Evolutionary conservation across 2,329 filamentous ascomycete genomes (phyloP), one percentile per base, ranked within the genome.

Genomic region (Trichocomaceae sp.): DNA sequence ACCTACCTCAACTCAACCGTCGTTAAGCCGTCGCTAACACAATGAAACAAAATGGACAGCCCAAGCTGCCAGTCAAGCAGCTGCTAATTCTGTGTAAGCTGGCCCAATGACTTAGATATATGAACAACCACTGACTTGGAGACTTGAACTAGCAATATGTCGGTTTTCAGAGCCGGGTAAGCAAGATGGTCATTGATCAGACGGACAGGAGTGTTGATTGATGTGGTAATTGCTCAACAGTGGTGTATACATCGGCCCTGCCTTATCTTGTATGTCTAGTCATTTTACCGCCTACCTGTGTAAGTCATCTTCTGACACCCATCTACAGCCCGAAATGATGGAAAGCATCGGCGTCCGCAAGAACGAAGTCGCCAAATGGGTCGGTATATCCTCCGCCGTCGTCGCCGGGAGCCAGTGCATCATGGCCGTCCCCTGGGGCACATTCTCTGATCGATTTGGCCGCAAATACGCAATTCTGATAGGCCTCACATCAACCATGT

Each of bases 391-490:
- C 5, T 85, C 85, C 1, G 84, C 86, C 44, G 78, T 84, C 59
- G 90, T 90, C 69, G 88, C 87, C 2, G 69, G 90, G 10, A 79
- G 81, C 29, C 88, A 92, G 70, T 86, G 84, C 61, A 49, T 82
- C 17, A 88, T 86, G 5, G 87, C 86, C 17, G 82, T 92, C 1
- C 74, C 82, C 1, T 92, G 88, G 88, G 86, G 90, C 5, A 80
- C 83, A 60, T 80, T 85, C 1, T 88, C 90, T 0, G 93, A 97
- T 69, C 75, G 72, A 44, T 83, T 88, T 58, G 93, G 92, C 19
- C 83, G 92, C 54, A 96, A 96, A 66, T 87, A 86, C 0, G 81
- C 86, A 39, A 88, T 97, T 57, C 77, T 97, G 13, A 66, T 79
- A 7, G 90, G 88, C 0, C 76, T 93, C 17, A 69, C 84, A 37